A percentile compares a stretch with the other conserved stretches of the same genome.
phyloP scores from a whole-genome alignment of 2,329 filamentous ascomycete species.

The Zasmidium cellare region DNA sequence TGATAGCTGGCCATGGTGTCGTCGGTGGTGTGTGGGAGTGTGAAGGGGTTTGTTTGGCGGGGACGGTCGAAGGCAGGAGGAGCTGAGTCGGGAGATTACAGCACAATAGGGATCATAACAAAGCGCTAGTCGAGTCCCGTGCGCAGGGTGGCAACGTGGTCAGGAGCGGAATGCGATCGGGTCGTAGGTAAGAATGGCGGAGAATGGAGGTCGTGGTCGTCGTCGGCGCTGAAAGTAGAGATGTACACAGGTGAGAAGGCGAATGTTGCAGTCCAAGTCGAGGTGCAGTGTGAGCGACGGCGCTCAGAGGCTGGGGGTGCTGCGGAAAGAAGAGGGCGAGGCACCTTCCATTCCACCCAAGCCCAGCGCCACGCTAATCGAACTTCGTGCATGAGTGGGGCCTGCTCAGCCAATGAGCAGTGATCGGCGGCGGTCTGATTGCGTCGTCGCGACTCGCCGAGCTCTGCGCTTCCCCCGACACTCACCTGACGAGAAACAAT shows the following conservation, averaged over 20 bases:
- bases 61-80: constrained; percentile 4
- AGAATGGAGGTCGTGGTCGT: not conserved
- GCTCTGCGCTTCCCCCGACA: not conserved
- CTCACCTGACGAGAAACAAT: not conserved
- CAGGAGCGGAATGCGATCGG: not conserved
- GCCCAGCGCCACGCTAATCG: no score
- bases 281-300: not conserved
- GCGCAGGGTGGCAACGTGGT: constrained; percentile 8
- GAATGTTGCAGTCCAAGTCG: not conserved
- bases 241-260: not conserved
- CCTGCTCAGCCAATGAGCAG: no score
- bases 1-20: constrained; percentile 50
- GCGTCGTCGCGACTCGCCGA: not conserved
- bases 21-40: constrained; percentile 1
- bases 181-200: constrained; percentile 2
- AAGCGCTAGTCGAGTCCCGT: constrained; percentile 11
- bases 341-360: not conserved
- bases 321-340: not conserved
- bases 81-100: constrained; percentile 11
- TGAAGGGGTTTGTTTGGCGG: not conserved
- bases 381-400: no score
- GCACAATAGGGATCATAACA: constrained; percentile 15
- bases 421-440: not conserved
- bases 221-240: not conserved
- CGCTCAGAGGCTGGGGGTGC: not conserved